Percentiles rank a stretch among this genome's conserved stretches.
These are phyloP conservation scores for slime mould (Dictyostelium discoideum) DNA, from an alignment of 78 protist species.

Conservation along the genomic window dicty_2.7 NC_007091.3:638001-638500, in stretches of 20 bases:
- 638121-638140: conserved; percentile 31
- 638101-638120: not conserved
- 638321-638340: not conserved
- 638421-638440: too few species aligned
- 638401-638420: too few species aligned
- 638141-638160: conserved; percentile 14
- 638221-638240: conserved; percentile 63
- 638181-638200: conserved; percentile 63
- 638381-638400: too few species aligned
- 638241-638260: conserved; percentile 60
- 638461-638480: too few species aligned
- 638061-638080: not conserved
- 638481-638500: too few species aligned
- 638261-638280: conserved; percentile 21
- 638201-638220: conserved; percentile 63
- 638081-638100: not conserved
- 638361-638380: not conserved
- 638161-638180: conserved; percentile 49
- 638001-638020: conserved; percentile 25
- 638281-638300: not conserved
- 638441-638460: too few species aligned
- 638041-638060: conserved; percentile 4
- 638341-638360: not conserved
- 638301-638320: not conserved
- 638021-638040: conserved; percentile 42